phyloP scores from a whole-genome alignment of 2,329 filamentous ascomycete genomes.

The Whalleya microplaca region DNA sequence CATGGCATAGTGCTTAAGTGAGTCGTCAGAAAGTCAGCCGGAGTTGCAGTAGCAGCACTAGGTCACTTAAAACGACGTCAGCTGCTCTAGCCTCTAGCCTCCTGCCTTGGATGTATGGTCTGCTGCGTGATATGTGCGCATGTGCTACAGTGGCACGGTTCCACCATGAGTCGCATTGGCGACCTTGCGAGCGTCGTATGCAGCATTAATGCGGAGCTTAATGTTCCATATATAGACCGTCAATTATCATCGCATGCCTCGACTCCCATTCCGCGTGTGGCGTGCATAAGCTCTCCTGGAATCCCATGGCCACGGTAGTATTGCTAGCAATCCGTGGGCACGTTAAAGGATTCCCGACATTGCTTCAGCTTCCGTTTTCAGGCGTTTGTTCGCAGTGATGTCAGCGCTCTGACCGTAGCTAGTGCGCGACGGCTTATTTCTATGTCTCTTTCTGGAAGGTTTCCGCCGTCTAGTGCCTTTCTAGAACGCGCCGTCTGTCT shows the following conservation, averaged over 20 bases:
- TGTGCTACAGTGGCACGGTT: constrained; percentile 25
- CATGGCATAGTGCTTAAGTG: constrained; percentile 21
- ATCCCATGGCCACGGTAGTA: constrained; percentile 21
- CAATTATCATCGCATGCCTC: constrained; percentile 25
- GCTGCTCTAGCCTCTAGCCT: constrained; percentile 30
- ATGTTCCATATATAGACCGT: constrained; percentile 31
- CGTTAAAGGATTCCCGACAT: constrained; percentile 26
- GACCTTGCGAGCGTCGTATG: constrained; percentile 27
- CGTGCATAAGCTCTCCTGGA: constrained; percentile 5
- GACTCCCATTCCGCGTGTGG: constrained; percentile 22
- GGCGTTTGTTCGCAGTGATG: constrained; percentile 22
- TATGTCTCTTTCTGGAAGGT: constrained; percentile 28
- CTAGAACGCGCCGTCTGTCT: constrained; percentile 12
- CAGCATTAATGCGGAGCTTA: constrained; percentile 29
- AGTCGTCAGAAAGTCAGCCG: constrained; percentile 23
- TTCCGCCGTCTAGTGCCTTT: constrained; percentile 22
- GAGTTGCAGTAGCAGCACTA: constrained; percentile 27
- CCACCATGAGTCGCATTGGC: constrained; percentile 13
- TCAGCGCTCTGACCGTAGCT: constrained; percentile 23
- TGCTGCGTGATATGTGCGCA: constrained; percentile 29
- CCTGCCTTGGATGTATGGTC: constrained; percentile 7
- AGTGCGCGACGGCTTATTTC: constrained; percentile 19
- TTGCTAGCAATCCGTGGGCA: constrained; percentile 22
- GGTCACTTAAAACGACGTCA: constrained; percentile 27
- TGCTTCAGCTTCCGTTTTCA: constrained; percentile 30